These are phyloP conservation scores for Amphichorda felina DNA, from an alignment of 2,329 filamentous ascomycete genomes.

Conservation along the genomic window DNA sequence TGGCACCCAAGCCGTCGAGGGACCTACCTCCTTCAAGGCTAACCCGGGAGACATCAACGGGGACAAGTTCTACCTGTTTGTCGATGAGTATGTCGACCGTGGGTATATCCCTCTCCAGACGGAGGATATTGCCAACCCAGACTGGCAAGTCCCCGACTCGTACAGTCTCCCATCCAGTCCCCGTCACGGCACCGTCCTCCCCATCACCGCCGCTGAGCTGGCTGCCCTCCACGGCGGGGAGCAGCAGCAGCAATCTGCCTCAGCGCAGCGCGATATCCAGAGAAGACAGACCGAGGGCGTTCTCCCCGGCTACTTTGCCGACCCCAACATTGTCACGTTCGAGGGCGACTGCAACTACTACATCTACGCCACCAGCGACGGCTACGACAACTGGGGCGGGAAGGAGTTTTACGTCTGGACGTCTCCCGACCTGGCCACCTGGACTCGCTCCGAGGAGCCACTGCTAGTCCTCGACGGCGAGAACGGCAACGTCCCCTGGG, in stretches of 20 bases:
- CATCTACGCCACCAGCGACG: constrained; percentile 34
- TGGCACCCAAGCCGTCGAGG: constrained; percentile 35
- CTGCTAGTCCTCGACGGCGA: constrained; percentile 32
- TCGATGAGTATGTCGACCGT: constrained; percentile 37
- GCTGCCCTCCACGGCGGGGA: constrained; percentile 15
- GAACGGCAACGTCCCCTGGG: constrained; percentile 48
- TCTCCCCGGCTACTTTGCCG: constrained; percentile 26
- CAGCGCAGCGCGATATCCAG: not conserved
- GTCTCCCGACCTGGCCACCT: constrained; percentile 26
- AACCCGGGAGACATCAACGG: constrained; percentile 36
- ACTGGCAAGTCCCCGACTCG: constrained; percentile 31
- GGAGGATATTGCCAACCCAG: constrained; percentile 30
- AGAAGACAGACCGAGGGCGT: constrained; percentile 6
- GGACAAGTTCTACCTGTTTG: constrained; percentile 42
- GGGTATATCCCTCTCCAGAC: constrained; percentile 43
- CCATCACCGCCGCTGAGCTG: constrained; percentile 34
- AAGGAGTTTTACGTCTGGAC: constrained; percentile 36
- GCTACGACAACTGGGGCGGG: constrained; percentile 29
- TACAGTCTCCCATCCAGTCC: constrained; percentile 36
- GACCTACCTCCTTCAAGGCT: constrained; percentile 37
- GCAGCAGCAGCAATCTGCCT: not conserved
- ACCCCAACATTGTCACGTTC: constrained; percentile 33
- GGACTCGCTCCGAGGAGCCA: constrained; percentile 25
- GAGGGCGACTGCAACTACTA: constrained; percentile 26
- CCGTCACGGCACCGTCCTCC: constrained; percentile 40